Evolutionary conservation across 257 asterid genomes (phyloP), one percentile per base, ranked within the genome.

Genomic region (Salvia hispanica): DNA sequence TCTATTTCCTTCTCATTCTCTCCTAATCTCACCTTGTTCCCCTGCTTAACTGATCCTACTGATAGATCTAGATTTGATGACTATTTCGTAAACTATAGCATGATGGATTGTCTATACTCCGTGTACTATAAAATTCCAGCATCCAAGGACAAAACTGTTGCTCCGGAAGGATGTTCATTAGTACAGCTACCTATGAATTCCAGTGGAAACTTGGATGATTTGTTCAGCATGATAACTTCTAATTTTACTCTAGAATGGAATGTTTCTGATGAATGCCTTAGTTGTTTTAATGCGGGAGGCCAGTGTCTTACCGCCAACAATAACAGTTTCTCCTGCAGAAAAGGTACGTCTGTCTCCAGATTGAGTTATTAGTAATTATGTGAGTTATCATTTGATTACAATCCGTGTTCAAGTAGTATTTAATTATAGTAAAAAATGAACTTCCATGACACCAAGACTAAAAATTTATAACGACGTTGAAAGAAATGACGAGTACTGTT

Each of bases 201-300:
- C 0, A 2, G 13, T 5, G 36, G 11, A 2, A 15, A 37, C 57
- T 28, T 47, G n/a, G 10, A 3, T 48, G 71, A 13, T 1, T 21
- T 77, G 64, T 66, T 73, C 34, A 1, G 52, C 1, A 0, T 33
- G 62, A 21, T 82, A 48, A 48, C 70, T 10, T 3, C 71, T 64
- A 77, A 50, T 2, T 79, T 64, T 58, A 33, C 11, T 3, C 21
- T 87, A 0, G 73, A 79, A 70, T 83, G 82, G 84, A 15, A 60
- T 72, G 55, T 85, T 28, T 72, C 83, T 12, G 55, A 47, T 5
- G 59, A 9, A 6, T 84, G 87, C 59, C 28, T 0, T 77, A 25
- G 2, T 6, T 84, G 89, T 46, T 58, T 66, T 31, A 11, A 7
- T 1, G 42, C 58, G 18, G 89, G 87, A 67, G 80, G 85, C 21